Evolutionary conservation across 2,329 filamentous ascomycete genomes (phyloP), one percentile per base, ranked within the genome.

Genomic region (Westerdykella ornata): DNA sequence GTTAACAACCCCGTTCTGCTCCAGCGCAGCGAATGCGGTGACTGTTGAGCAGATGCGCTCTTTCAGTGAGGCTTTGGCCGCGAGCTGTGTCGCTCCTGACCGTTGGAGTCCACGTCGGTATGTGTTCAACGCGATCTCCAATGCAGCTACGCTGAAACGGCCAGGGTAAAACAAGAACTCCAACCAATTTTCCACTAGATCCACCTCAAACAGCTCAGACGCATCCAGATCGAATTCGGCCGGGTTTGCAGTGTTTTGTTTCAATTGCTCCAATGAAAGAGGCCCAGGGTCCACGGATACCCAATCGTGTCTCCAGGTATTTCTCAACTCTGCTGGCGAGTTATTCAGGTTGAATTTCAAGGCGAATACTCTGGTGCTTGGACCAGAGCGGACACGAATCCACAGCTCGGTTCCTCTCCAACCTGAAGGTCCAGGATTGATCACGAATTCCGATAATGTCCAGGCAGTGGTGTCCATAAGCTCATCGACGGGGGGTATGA

Each of bases 91-190:
- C 14, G 44, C 37, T 26, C 46, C 45, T 15, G 39, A 46, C 14
- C 50, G 45, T 17, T 70, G 70, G 9, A 76, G 60, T 3, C 73
- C 84, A 50, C 82, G 80, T 60, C 87, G 82, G 56, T 94, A 96
- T 43, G 94, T 85, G 18, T 78, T 73, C 26, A 97, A 70, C 1
- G 89, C 86, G 13, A 88, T 87, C 62, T 95, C 87, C 12, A 98
- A 72, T 0, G 87, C 89, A 6, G 85, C 75, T 26, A 74, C 76
- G 0, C 85, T 84, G 59, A 94, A 97, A 40, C 84, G 80, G 13
- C 87, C 88, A 1, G 92, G 90, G 44, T 80, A 81, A 54, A 97
- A 77, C 43, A 98, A 80, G 50, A 85, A 84, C 19, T 84, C 75
- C 7, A 96, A 70, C 92, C 92, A 98, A 61, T 85, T 85, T 54